These are phyloP conservation scores for Vitis labrusca DNA, from an alignment of 164 flowering plant genomes.

Conservation along the genomic window DNA sequence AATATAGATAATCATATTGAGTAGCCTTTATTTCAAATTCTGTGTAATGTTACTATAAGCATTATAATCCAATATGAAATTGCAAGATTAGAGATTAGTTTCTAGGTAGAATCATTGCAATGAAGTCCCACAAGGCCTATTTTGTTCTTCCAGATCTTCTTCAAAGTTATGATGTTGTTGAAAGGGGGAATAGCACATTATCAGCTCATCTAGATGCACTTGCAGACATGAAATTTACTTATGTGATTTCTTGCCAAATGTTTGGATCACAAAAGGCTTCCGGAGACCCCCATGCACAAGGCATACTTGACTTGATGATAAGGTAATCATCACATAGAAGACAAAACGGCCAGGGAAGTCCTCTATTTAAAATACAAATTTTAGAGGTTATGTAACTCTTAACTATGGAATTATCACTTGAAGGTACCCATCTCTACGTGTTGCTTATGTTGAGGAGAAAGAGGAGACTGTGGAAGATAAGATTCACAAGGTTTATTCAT, in stretches of 20 bases:
- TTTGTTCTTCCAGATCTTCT: conserved; percentile 60
- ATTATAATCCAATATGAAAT: not conserved
- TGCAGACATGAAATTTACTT: conserved; percentile 83
- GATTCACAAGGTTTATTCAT: conserved; percentile 65
- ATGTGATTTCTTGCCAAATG: conserved; percentile 77
- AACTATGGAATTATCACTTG: conserved; percentile 12
- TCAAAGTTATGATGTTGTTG: conserved; percentile 59
- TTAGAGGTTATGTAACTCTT: conserved; percentile 2
- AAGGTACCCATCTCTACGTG: conserved; percentile 88
- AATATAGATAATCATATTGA: not conserved
- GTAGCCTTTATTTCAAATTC: not conserved
- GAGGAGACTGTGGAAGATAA: conserved; percentile 47
- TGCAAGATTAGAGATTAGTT: not conserved
- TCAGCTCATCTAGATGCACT: conserved; percentile 75
- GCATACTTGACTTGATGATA: conserved; percentile 75
- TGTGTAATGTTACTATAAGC: too few species aligned
- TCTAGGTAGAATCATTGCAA: not conserved
- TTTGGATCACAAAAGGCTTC: conserved; percentile 72
- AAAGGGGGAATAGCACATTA: conserved; percentile 46
- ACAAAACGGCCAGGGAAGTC: not conserved
- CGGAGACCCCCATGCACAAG: conserved; percentile 76
- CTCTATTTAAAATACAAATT: conserved; percentile 1
- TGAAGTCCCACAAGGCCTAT: not conserved
- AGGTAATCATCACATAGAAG: conserved; percentile 36
- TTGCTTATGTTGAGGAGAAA: conserved; percentile 95